Base-by-base conservation (phyloP, 2,329 filamentous ascomycete genomes). In the Ophiostoma montium region DNA sequence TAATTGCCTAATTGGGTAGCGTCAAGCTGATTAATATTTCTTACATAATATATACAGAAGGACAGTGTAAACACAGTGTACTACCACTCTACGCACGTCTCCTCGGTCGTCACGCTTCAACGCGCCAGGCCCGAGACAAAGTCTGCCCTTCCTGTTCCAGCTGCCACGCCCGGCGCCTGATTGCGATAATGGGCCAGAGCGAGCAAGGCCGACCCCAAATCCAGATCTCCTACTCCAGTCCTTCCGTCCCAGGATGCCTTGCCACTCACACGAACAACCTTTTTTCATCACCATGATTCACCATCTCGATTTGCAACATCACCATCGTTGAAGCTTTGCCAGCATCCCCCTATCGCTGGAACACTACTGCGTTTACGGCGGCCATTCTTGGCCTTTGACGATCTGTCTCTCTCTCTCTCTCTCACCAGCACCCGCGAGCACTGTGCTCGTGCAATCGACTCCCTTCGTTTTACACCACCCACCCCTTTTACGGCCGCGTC, bases 141-240 rank as follows among this genome's bases (percentile, higher is more conserved):
- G 23, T 27, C 8, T 27, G 23, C 23, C 23, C 23, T 27, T 8
- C 23, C 8, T 4, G 8, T 27, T 33, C 32, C 32, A 33, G 32
- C 32, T 33, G 23, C 23, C 23, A 27, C 23, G 23, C 23, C 23
- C 8, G 23, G 23, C 23, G 23, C 23, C 12, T 46, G 39, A 33
- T 48, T 48, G 52, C 46, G 52, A 49, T 47, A 56, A 57, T 57
- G 56, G 55, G 50, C 56, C 56, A 56, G 54, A 57, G 52, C 51
- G 50, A 43, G 52, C 53, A 52, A 8, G 8, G 23, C 23, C 8
- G 23, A 50, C 52, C 52, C 46, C 49, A 52, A 52, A 48, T 31
- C 23, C n/a, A n/a, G n/a, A n/a, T n/a, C n/a, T n/a, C n/a, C 12
- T 12, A 30, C 27, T 31, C n/a, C 23, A 10, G 15, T 8, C 18